These are phyloP conservation scores for Cyclotella choctawhatcheeana DNA, from an alignment of 108 stramenopile genomes.

Conservation along the genomic window DNA sequence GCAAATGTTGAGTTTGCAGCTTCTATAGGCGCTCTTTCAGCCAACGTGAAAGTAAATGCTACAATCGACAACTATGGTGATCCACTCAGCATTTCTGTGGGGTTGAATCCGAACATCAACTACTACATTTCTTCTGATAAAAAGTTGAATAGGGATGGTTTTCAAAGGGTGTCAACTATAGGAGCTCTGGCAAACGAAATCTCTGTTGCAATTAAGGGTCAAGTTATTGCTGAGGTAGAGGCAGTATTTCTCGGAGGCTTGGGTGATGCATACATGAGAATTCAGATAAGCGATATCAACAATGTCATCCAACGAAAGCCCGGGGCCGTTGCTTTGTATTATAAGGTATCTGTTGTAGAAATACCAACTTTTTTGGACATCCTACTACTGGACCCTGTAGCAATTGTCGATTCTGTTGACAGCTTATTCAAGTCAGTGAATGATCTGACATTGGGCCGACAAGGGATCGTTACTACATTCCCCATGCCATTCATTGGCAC, in stretches of 20 bases:
- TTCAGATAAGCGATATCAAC: too few relatives aligned
- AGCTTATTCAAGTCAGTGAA: conserved; percentile 29
- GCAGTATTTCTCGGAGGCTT: neutral
- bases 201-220: conserved; percentile 13
- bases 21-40: too few relatives aligned
- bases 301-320: too few relatives aligned
- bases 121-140: neutral
- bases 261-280: too few relatives aligned
- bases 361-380: conserved; percentile 25
- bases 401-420: conserved; percentile 40
- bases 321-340: too few relatives aligned
- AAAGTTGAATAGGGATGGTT: conserved; percentile 14
- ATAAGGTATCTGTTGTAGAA: neutral
- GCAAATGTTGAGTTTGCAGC: conserved; percentile 22
- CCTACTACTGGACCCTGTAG: conserved; percentile 5
- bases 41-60: too few relatives aligned
- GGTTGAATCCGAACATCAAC: too few relatives aligned
- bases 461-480: conserved; percentile 38
- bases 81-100: too few relatives aligned
- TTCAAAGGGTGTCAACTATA: conserved; percentile 13
- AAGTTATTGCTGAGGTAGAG: conserved; percentile 3
- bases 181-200: conserved; percentile 19
- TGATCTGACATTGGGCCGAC: conserved; percentile 25
- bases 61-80: too few relatives aligned
- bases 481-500: conserved; percentile 10